Evolutionary conservation across 192 early-diverging fungal species (phyloP), one percentile per base, ranked within the genome.

Genomic region (Coemansia sp.): DNA sequence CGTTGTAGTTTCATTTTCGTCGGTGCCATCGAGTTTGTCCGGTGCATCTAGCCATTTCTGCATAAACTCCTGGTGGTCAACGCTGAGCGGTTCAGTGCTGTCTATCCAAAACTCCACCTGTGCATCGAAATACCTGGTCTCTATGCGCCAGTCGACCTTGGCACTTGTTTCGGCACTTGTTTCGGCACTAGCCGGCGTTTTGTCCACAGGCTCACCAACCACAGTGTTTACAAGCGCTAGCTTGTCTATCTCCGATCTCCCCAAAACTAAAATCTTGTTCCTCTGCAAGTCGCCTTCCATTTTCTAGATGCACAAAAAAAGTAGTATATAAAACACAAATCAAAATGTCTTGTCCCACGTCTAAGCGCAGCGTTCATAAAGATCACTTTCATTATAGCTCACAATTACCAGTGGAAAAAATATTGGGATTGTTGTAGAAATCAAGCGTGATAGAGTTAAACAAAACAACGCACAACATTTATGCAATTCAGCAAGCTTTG

Each of bases 191-290:
- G 59, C 12, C 37, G 51, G n/a, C 32, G 8, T 4, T 15, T 48
- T 48, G 45, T 64, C 45, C 45, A 39, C 2, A 8, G 36, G 38
- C 3, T 37, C 22, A 18, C 2, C 17, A 34, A 51, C 17, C 22
- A 83, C 51, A 6, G 63, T 59, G 51, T 51, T 51, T 5, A 83
- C 67, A 20, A 83, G 64, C 33, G 32, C 52, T 2, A 32, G 55
- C 28, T 72, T 77, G 51, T 74, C 58, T 4, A 72, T 45, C 2
- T 67, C 58, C 3, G 75, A 36, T 5, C 80, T 68, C 1, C 80
- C 75, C 5, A 83, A 64, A 52, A 83, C 80, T 32, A 83, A 43
- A 0, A 83, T 78, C 68, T 75, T 77, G 75, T 83, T 77, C 64
- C 72, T 83, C 20, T 38, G 68, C 36, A 51, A 8, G n/a, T 35